These are phyloP conservation scores for Talaromyces funiculosus DNA, from an alignment of 2,329 filamentous ascomycete species.

Conservation along the genomic window DNA sequence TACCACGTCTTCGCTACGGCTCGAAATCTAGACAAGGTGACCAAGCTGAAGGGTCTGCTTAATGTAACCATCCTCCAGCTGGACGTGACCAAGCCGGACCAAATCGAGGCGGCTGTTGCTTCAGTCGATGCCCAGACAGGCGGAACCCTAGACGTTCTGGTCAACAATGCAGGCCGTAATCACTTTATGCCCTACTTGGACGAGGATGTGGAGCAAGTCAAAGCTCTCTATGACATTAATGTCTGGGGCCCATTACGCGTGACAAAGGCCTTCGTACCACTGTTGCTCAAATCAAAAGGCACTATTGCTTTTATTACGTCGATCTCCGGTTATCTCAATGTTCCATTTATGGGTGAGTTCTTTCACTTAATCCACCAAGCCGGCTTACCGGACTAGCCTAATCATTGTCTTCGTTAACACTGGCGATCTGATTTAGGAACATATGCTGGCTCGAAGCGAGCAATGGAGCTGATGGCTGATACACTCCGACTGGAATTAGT, in stretches of 20 bases:
- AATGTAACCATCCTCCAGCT: constrained; percentile 25
- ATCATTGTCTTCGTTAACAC: too few species aligned
- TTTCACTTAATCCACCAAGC: too few species aligned
- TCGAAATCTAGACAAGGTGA: constrained; percentile 26
- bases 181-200: constrained; percentile 8
- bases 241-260: constrained; percentile 31
- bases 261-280: constrained; percentile 26
- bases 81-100: constrained; percentile 23
- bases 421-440: constrained; percentile 10
- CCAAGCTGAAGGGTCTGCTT: constrained; percentile 15
- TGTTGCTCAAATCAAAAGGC: constrained; percentile 21
- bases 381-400: too few species aligned
- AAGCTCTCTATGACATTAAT: constrained; percentile 29
- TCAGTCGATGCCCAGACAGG: constrained; percentile 21
- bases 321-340: constrained; percentile 25
- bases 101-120: constrained; percentile 24
- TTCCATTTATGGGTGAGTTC: constrained; percentile 21
- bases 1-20: constrained; percentile 37
- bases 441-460: constrained; percentile 21
- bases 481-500: constrained; percentile 22
- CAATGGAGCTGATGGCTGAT: constrained; percentile 20
- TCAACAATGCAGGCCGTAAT: constrained; percentile 30
- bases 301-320: constrained; percentile 31
- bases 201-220: constrained; percentile 22
- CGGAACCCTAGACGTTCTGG: constrained; percentile 31